Evolutionary conservation across 352 stramenopile genomes (phyloP), one percentile per base, ranked within the genome.

Genomic region (Phytophthora megakarya): DNA sequence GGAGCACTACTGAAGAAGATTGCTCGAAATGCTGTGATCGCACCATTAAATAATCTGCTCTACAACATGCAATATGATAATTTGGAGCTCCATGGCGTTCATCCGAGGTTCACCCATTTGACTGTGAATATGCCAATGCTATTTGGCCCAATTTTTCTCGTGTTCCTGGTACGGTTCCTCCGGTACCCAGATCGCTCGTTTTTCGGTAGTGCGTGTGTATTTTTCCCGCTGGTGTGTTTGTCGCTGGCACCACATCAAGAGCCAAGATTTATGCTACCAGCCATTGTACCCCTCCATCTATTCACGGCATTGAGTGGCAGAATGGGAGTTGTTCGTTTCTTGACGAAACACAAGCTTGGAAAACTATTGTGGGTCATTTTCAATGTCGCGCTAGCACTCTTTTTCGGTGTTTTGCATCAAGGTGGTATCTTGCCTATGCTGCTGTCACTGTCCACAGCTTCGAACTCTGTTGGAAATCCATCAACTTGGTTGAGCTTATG

Each of bases 161-260:
- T 82, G 32, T 85, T 86, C 37, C 37, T 95, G 5, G 28, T 75
- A 48, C 39, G 48, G 23, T 39, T 75, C 25, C 39, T 71, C 15
- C 61, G 70, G n/a, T 57, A 63, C 56, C 50, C 49, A 1, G 43
- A 70, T 45, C 55, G 61, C 21, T 67, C 46, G 3, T 46, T 73
- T 38, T 81, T 88, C 19, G 56, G 68, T 1, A 50, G 42, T 11
- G 43, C 59, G 5, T 84, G 71, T 10, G 81, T 92, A 38, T 44
- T 96, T 9, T 75, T 89, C 23, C 91, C 92, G 2, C 61, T 98
- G 7, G 32, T 66, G 13, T 78, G 89, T 16, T 75, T 98, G 19
- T 98, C 93, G 19, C 73, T 92, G 32, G 91, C 93, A n/a, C 95
- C 93, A 6, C 95, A 98, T 58, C 95, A 98, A 74, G 93, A 98